A percentile compares a stretch with the other conserved stretches of the same genome.
Conservation (phyloP, 371 early-diverging fungal genomes). For the Rhizopus delemar region DNA sequence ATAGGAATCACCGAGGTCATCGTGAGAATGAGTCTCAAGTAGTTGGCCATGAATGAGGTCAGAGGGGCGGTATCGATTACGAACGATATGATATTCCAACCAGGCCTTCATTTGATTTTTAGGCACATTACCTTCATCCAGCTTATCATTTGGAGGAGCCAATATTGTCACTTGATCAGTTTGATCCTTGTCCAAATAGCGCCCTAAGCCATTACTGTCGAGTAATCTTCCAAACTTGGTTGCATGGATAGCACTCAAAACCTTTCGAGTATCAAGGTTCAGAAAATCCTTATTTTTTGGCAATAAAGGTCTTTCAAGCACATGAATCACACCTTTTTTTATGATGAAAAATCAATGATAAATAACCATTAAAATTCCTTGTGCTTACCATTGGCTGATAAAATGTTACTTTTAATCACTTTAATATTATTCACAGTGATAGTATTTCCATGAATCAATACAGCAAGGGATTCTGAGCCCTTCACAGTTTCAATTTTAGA, state of each 20-base stretch:
- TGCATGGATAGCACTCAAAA: slow-evolving; percentile 51
- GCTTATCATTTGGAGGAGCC: slow-evolving; percentile 49
- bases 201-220: slow-evolving; percentile 43
- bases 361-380: too few species aligned
- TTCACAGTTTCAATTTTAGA: slow-evolving; percentile 19
- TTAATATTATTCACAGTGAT: slow-evolving; percentile 36
- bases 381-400: slow-evolving; percentile 48
- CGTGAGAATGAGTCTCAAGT: slow-evolving; percentile 45
- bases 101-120: slow-evolving; percentile 24
- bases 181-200: slow-evolving; percentile 44
- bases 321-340: slow-evolving; percentile 44
- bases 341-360: too few species aligned
- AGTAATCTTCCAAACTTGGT: slow-evolving; percentile 48
- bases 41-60: slow-evolving; percentile 47
- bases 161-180: slow-evolving; percentile 44
- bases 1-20: slow-evolving; percentile 24
- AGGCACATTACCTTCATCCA: slow-evolving; percentile 22
- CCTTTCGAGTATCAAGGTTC: slow-evolving; percentile 36
- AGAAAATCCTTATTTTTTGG: slow-evolving; percentile 30
- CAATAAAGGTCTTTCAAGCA: slow-evolving; percentile 40
- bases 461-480: slow-evolving; percentile 27
- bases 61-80: slow-evolving; percentile 29
- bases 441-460: slow-evolving; percentile 26
- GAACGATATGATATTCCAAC: slow-evolving; percentile 55
- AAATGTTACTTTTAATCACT: slow-evolving; percentile 31